phyloP scores from a whole-genome alignment of 192 early-diverging fungal species.

The Linnemannia elongata region DNA sequence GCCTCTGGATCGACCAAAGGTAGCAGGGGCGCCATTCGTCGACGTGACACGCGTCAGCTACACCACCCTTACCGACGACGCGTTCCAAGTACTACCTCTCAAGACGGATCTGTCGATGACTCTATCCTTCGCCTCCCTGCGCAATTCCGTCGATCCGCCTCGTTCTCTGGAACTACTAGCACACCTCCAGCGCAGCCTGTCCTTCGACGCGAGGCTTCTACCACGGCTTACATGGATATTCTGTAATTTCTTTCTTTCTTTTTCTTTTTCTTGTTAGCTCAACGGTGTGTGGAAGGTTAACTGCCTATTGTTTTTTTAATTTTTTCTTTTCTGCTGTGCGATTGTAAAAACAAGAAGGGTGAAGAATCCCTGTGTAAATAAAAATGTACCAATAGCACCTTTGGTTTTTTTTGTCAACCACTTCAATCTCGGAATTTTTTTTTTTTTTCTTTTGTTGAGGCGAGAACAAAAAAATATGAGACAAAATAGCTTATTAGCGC shows the following conservation, averaged over 20 bases:
- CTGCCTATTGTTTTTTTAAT: no score
- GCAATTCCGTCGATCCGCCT: background rate
- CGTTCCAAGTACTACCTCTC: background rate
- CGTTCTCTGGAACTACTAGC: background rate
- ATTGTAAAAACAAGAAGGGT: no score
- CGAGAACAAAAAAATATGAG: no score
- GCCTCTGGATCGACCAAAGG: background rate
- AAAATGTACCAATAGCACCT: no score
- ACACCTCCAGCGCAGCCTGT: background rate
- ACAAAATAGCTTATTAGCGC: no score
- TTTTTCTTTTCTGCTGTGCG: no score
- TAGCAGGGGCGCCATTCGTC: background rate
- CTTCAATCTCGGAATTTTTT: no score
- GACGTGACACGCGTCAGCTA: background rate
- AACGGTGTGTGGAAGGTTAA: no score
- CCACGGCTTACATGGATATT: slow-evolving; percentile 7
- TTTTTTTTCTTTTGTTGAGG: no score
- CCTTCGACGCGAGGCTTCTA: slow-evolving; percentile 23
- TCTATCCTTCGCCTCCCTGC: background rate
- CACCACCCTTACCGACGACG: background rate
- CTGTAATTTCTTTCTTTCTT: background rate
- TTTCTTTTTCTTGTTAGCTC: no score
- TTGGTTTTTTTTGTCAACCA: no score
- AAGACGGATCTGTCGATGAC: background rate
- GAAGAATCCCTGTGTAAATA: no score